phyloP scores from a whole-genome alignment of 2,329 filamentous ascomycete genomes.

The Magnaporthales sp. region DNA sequence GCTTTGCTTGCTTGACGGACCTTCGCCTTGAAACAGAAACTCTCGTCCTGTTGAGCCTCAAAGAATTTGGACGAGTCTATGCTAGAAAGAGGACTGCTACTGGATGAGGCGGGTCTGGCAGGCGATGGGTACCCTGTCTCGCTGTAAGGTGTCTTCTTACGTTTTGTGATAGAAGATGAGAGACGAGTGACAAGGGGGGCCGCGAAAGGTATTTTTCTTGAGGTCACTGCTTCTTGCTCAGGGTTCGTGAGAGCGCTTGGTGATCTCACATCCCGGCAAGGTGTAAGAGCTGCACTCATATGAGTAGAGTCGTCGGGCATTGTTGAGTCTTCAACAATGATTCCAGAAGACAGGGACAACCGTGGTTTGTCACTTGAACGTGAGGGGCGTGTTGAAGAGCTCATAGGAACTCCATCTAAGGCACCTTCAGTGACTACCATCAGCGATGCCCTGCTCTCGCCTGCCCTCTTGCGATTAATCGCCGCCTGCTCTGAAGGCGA shows the following conservation, averaged over 20 bases:
- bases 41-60: conserved; percentile 23
- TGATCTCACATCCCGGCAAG: background rate
- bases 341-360: background rate
- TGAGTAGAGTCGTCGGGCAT: background rate
- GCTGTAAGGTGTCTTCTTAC: background rate
- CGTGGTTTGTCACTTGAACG: background rate
- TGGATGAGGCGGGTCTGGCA: background rate
- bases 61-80: conserved; percentile 4
- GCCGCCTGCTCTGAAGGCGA: background rate
- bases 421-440: background rate
- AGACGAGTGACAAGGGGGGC: background rate
- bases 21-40: conserved; percentile 22
- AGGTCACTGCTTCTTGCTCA: background rate
- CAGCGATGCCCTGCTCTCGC: background rate
- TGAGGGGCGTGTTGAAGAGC: background rate
- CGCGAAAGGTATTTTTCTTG: background rate
- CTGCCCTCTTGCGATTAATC: background rate
- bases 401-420: background rate
- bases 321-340: background rate
- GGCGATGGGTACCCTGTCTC: background rate
- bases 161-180: background rate
- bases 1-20: background rate
- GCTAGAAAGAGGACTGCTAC: background rate
- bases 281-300: background rate
- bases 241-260: background rate